Evolutionary conservation across 352 stramenopile genomes (phyloP), one percentile per base, ranked within the genome.

Genomic region (Phytophthora chlamydospora): DNA sequence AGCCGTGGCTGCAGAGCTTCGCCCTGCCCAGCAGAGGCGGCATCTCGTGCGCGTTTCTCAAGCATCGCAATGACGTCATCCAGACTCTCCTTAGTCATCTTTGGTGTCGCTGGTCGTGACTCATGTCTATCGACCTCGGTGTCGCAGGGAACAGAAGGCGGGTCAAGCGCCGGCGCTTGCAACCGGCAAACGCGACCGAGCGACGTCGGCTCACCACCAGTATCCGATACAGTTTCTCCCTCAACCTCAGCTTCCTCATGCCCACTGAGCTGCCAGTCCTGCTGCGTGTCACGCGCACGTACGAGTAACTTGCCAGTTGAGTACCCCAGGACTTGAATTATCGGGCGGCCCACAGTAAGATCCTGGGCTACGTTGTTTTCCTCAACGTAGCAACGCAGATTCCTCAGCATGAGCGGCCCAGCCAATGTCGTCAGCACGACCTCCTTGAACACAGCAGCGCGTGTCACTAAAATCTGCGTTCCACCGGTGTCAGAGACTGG

Each of bases 271-370:
- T 58, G 24, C 16, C 27, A 21, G 6, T 29, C 1, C 38, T 14
- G 13, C 3, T 32, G 17, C 24, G 4, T 16, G 13, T 13, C 43
- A 2, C 38, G 13, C 12, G 27, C 43, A 24, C 21, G 21, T 24
- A 24, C 21, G 21, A 24, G 21, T 24, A 24, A 24, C 21, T 24
- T 3, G 24, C 59, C 42, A 4, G 49, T 59, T 2, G 42, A 56
- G 33, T 59, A 66, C 0, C 58, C 58, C 0, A 59, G 49, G 27
- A 55, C 33, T 36, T 41, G 32, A 41, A 66, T 66, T 32, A 66
- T 51, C n/a, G 58, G 58, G 0, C 58, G 40, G 11, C 48, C 42
- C 3, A 66, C 49, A 9, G 24, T 66, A 12, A 60, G 2, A 1
- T 58, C 21, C 14, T 45, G 7, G 0, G 1, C n/a, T 0, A 2